Base-by-base conservation (phyloP, 495 filamentous ascomycete genomes). In the Chaetomidium leptoderma region DNA sequence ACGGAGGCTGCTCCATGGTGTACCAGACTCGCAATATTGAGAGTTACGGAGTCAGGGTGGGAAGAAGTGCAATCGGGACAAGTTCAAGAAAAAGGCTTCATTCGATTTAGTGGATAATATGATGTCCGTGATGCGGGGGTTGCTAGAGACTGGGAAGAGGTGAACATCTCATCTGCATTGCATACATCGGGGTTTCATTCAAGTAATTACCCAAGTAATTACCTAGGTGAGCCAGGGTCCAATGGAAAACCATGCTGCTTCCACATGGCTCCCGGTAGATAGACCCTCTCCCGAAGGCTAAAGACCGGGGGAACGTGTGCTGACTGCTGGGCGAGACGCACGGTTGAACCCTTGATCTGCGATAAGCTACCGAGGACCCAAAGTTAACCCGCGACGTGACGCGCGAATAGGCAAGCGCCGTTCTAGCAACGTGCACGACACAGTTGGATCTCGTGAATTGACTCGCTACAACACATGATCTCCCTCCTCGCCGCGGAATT, bases 331-430 rank as follows among this genome's bases (percentile, higher is more conserved):
- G 3, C 29, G 7, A 14, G 27, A 33, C 11, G 46, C 4, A 4
- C 7, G 8, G 46, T 32, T 49, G 46, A 35, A 21, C n/a, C 46
- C 29, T 33, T 35, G 17, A 33, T 23, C 29, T 21, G 29, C 29
- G 46, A 49, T 32, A 49, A 49, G 46, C n/a, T 49, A 5, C 17
- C 17, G 29, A 21, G 24, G 24, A 21, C n/a, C 43, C 9, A 46
- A 45, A 16, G 23, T 9, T 16, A 7, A n/a, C 47, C 47, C 32
- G 32, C 47, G 30, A 24, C 30, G 11, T 6, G 32, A 50, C 32
- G 19, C 47, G 47, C 47, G 32, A 50, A 50, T 50, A 50, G n/a
- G 47, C 47, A 8, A 11, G 47, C 47, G 30, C 47, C 47, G 5
- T 50, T 50, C 4, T 19, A 0, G 19, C 47, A 50, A 50, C 47